Evolutionary conservation across 129 eudicot genomes (phyloP).

Genomic region (Helianthus tuberosus): DNA sequence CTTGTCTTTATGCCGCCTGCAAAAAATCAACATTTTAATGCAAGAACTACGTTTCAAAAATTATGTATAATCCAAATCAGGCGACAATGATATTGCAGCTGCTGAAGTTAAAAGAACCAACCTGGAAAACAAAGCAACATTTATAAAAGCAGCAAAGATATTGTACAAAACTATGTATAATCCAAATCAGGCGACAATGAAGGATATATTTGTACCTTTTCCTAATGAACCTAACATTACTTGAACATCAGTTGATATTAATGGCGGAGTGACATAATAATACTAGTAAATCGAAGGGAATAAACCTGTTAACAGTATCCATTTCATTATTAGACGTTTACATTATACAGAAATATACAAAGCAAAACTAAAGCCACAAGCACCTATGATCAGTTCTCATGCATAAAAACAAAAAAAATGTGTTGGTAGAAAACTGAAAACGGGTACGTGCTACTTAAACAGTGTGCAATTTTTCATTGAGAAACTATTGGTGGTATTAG

Average conservation of each 20-base stretch:
- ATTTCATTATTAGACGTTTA: slow-evolving; percentile 29
- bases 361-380: slow-evolving; percentile 23
- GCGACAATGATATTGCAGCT: slow-evolving; percentile 20
- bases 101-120: slow-evolving; percentile 43
- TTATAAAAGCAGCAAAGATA: slow-evolving; percentile 33
- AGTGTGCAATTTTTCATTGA: slow-evolving; percentile 21
- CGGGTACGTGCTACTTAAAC: slow-evolving; percentile 20
- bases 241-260: slow-evolving; percentile 39
- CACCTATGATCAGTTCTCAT: not conserved
- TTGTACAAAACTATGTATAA: slow-evolving; percentile 31
- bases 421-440: not conserved
- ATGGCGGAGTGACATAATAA: slow-evolving; percentile 30
- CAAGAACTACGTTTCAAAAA: slow-evolving; percentile 41
- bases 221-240: slow-evolving; percentile 55
- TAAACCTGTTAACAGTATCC: slow-evolving; percentile 48
- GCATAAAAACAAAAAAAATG: not conserved
- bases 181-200: slow-evolving; percentile 41
- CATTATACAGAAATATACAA: slow-evolving; percentile 18
- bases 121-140: slow-evolving; percentile 61
- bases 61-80: slow-evolving; percentile 21
- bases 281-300: slow-evolving; percentile 30
- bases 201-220: slow-evolving; percentile 53
- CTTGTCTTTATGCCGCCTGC: slow-evolving; percentile 81
- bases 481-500: slow-evolving; percentile 27
- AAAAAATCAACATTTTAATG: slow-evolving; percentile 28